phyloP scores from a whole-genome alignment of 2,329 filamentous ascomycete species.

The Exophiala sp. region DNA sequence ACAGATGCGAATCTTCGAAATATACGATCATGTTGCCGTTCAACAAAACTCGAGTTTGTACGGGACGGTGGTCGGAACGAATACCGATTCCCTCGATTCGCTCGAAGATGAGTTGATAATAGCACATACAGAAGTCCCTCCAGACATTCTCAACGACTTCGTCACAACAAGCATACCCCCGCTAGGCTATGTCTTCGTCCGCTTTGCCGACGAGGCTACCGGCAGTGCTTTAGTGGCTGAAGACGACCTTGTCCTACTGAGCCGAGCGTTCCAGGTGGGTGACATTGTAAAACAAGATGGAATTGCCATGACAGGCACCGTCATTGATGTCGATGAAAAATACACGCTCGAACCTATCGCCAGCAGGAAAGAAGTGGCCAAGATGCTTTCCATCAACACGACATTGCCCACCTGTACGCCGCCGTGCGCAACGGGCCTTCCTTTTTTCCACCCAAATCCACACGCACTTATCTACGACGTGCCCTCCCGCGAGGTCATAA shows the following conservation, averaged over 20 bases:
- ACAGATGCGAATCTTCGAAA: constrained; percentile 24
- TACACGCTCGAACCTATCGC: constrained; percentile 43
- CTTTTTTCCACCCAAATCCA: constrained; percentile 26
- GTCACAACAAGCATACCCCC: constrained; percentile 38
- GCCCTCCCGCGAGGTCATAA: constrained; percentile 44
- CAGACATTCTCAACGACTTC: constrained; percentile 30
- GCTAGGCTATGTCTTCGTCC: constrained; percentile 50
- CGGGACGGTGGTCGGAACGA: constrained; percentile 43
- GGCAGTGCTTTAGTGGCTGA: constrained; percentile 44
- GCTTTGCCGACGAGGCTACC: constrained; percentile 35
- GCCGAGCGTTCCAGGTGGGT: constrained; percentile 54
- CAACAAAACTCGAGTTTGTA: constrained; percentile 38
- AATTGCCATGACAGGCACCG: constrained; percentile 52
- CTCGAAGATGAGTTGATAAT: constrained; percentile 35
- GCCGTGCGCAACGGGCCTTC: constrained; percentile 15
- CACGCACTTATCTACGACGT: constrained; percentile 38
- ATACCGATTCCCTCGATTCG: constrained; percentile 24
- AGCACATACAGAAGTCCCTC: constrained; percentile 31
- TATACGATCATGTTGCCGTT: constrained; percentile 42
- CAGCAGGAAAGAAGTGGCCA: constrained; percentile 14
- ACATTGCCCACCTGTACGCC: constrained; percentile 7
- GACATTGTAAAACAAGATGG: constrained; percentile 52
- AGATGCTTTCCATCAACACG: background rate
- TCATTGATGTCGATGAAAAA: constrained; percentile 47
- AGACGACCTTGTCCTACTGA: constrained; percentile 49